Conservation (phyloP, 495 filamentous ascomycete species). For the Podospora australis region DNA sequence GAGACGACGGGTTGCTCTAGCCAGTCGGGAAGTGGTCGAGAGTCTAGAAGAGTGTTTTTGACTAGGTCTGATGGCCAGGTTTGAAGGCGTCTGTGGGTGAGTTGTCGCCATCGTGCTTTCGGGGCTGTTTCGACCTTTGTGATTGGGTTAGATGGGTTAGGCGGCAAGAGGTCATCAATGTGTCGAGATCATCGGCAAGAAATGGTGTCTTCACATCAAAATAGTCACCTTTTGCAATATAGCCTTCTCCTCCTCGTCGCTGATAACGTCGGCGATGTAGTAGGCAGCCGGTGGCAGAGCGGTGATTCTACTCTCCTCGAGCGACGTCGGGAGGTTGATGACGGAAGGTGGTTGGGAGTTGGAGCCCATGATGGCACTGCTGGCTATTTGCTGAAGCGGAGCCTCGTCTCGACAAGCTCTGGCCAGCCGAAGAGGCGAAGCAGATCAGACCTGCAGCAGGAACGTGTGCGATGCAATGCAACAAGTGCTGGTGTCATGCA, state of each 20-base stretch:
- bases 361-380: not conserved
- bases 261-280: constrained; percentile 87
- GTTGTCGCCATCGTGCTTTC: constrained; percentile 74
- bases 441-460: not conserved
- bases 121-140: constrained; percentile 51
- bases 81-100: constrained; percentile 83
- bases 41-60: constrained; percentile 66
- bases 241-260: constrained; percentile 60
- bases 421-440: not conserved
- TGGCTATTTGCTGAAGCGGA: no score
- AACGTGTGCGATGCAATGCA: no score
- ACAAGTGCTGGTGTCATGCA: not conserved
- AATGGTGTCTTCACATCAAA: no score
- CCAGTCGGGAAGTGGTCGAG: constrained; percentile 67
- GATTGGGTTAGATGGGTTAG: constrained; percentile 14
- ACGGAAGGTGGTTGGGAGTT: not conserved
- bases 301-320: constrained; percentile 49
- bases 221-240: constrained; percentile 61
- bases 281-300: constrained; percentile 61
- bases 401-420: not conserved
- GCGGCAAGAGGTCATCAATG: not conserved
- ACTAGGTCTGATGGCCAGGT: constrained; percentile 76
- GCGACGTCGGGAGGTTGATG: constrained; percentile 33
- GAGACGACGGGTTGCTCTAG: constrained; percentile 63
- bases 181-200: no score